Evolutionary conservation across 371 early-diverging fungal species (phyloP).

Genomic region (Fennellomyces sp.): DNA sequence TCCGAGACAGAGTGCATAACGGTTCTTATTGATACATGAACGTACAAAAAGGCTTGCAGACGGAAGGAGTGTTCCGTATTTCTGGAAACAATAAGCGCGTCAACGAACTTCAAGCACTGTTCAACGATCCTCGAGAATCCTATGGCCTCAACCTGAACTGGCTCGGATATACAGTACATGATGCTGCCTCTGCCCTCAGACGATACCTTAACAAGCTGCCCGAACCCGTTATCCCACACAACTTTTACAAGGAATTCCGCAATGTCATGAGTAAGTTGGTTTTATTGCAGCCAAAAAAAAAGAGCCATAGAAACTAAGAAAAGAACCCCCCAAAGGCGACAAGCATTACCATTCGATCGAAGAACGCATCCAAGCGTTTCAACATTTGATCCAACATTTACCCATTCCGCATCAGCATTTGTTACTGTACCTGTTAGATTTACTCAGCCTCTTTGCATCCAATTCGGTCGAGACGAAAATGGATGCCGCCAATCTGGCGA

Average conservation of each 20-base stretch:
- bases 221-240: slow-evolving; percentile 62
- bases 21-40: not conserved
- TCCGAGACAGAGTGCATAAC: not conserved
- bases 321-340: too few species aligned
- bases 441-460: slow-evolving; percentile 56
- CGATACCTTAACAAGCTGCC: slow-evolving; percentile 67
- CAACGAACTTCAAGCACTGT: slow-evolving; percentile 56
- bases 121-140: slow-evolving; percentile 59
- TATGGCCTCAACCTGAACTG: slow-evolving; percentile 65
- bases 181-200: slow-evolving; percentile 63
- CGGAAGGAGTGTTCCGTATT: slow-evolving; percentile 27
- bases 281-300: slow-evolving; percentile 26
- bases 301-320: slow-evolving; percentile 19
- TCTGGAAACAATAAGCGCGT: slow-evolving; percentile 57
- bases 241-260: slow-evolving; percentile 61
- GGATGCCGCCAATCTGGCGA: slow-evolving; percentile 60
- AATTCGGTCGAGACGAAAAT: slow-evolving; percentile 53
- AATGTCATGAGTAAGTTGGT: slow-evolving; percentile 50
- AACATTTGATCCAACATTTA: slow-evolving; percentile 52
- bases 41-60: slow-evolving; percentile 11
- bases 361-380: slow-evolving; percentile 43
- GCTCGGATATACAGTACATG: slow-evolving; percentile 61
- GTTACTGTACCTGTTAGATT: slow-evolving; percentile 63
- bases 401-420: slow-evolving; percentile 62
- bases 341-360: slow-evolving; percentile 9